phyloP scores from a whole-genome alignment of 140 eudicot species.

The Cichorium intybus region DNA sequence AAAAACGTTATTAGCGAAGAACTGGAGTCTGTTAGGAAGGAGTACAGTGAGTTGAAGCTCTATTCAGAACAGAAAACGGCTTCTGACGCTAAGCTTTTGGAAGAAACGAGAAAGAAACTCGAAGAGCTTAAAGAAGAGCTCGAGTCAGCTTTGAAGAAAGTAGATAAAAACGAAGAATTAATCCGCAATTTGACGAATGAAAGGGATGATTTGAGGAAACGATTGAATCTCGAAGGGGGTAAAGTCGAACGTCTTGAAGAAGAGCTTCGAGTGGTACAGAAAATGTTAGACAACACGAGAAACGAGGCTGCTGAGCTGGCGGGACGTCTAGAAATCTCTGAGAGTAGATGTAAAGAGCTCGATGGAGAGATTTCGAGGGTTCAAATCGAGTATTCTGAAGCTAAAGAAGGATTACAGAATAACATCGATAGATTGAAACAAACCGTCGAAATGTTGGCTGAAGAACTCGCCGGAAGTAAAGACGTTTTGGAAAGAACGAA shows the following conservation, averaged over 20 bases:
- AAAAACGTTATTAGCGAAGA: conserved; percentile 35
- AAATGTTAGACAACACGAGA: conserved; percentile 33
- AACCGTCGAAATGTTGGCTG: conserved; percentile 37
- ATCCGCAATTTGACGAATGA: conserved; percentile 42
- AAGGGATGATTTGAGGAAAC: conserved; percentile 43
- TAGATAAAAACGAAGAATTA: conserved; percentile 30
- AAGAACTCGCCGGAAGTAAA: conserved; percentile 44
- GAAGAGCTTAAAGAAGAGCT: conserved; percentile 51
- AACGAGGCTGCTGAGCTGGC: conserved; percentile 48
- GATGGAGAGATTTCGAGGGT: conserved; percentile 46
- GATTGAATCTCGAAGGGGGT: conserved; percentile 35
- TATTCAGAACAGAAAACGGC: conserved; percentile 45
- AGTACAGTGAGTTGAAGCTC: conserved; percentile 37
- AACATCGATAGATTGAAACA: conserved; percentile 42
- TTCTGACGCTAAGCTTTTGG: conserved; percentile 59
- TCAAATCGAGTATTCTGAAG: conserved; percentile 42
- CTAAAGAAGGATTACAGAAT: conserved; percentile 32
- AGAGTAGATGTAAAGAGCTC: conserved; percentile 43
- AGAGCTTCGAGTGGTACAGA: conserved; percentile 36
- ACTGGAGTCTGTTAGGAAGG: conserved; percentile 35
- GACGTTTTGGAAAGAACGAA: conserved; percentile 39
- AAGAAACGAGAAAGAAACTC: conserved; percentile 40
- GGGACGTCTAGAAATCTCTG: conserved; percentile 43
- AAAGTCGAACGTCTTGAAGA: conserved; percentile 39
- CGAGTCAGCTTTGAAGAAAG: conserved; percentile 30